Percentiles rank a stretch among this genome's conserved stretches.
Evolutionary conservation across 202 grass and related monocot genomes (phyloP).

Genomic region (Cymbopogon flexuosus): DNA sequence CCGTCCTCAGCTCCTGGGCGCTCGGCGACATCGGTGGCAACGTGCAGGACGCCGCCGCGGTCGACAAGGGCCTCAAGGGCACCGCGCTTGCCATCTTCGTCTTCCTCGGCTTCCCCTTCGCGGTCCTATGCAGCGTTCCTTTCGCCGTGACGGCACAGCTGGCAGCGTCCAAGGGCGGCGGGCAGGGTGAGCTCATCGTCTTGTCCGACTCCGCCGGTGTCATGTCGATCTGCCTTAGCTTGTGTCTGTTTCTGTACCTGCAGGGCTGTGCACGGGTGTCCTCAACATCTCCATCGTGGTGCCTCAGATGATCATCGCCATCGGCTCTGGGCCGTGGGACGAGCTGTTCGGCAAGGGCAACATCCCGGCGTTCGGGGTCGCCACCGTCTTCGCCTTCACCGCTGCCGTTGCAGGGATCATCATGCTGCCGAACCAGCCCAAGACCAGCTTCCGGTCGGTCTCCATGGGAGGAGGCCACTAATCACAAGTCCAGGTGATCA

Average conservation of each 20-base stretch:
- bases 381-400: constrained; percentile 46
- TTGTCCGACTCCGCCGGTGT: too few relatives aligned
- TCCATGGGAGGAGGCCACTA: constrained; percentile 57
- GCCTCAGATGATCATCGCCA: constrained; percentile 71
- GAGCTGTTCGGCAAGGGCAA: constrained; percentile 72
- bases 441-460: constrained; percentile 43
- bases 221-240: too few relatives aligned
- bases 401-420: constrained; percentile 39
- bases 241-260: background rate
- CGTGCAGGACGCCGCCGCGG: constrained; percentile 41
- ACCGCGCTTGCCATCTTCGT: constrained; percentile 53
- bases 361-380: constrained; percentile 65
- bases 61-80: constrained; percentile 41
- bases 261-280: constrained; percentile 70
- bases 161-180: constrained; percentile 46
- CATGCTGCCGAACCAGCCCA: constrained; percentile 57
- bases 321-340: constrained; percentile 77
- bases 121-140: constrained; percentile 76
- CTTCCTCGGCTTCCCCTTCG: constrained; percentile 68
- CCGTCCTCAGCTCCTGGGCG: constrained; percentile 60
- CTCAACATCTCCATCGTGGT: constrained; percentile 77
- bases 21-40: constrained; percentile 41
- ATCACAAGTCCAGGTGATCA: background rate
- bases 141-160: constrained; percentile 77
- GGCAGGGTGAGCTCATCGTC: constrained; percentile 42